Conservation (phyloP, 495 filamentous ascomycete genomes). For the Hypoxylon cercidicola region DNA sequence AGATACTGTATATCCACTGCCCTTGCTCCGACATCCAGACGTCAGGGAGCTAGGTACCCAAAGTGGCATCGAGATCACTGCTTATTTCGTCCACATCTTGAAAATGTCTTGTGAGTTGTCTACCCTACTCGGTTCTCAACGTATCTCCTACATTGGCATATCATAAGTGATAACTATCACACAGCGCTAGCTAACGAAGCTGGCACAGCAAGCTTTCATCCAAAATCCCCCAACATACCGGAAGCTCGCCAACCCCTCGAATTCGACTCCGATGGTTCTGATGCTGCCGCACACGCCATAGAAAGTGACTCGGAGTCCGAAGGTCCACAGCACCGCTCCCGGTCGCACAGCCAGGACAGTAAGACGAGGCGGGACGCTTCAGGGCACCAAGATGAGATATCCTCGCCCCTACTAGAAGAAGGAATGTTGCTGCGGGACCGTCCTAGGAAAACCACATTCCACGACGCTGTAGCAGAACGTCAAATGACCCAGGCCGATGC, state of each 20-base stretch:
- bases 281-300: conserved; percentile 35
- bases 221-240: conserved; percentile 36
- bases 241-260: conserved; percentile 39
- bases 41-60: not conserved
- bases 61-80: conserved; percentile 5
- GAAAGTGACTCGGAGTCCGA: conserved; percentile 37
- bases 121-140: not conserved
- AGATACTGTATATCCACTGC: conserved; percentile 4
- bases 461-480: conserved; percentile 89
- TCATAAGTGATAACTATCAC: conserved; percentile 1
- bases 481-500: conserved; percentile 90
- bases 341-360: conserved; percentile 3
- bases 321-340: conserved; percentile 3
- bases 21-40: conserved; percentile 5
- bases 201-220: conserved; percentile 32
- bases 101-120: conserved; percentile 39
- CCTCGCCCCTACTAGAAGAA: conserved; percentile 48
- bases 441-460: conserved; percentile 82
- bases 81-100: conserved; percentile 2
- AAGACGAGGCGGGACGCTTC: conserved; percentile 6
- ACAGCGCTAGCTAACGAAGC: conserved; percentile 34
- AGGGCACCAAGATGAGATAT: conserved; percentile 16
- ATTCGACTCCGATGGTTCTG: conserved; percentile 43
- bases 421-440: conserved; percentile 78
- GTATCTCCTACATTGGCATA: not conserved